Evolutionary conservation across 1,284 basidiomycete species (phyloP), one percentile per base, ranked within the genome.

Genomic region (Trichosporon sp.): DNA sequence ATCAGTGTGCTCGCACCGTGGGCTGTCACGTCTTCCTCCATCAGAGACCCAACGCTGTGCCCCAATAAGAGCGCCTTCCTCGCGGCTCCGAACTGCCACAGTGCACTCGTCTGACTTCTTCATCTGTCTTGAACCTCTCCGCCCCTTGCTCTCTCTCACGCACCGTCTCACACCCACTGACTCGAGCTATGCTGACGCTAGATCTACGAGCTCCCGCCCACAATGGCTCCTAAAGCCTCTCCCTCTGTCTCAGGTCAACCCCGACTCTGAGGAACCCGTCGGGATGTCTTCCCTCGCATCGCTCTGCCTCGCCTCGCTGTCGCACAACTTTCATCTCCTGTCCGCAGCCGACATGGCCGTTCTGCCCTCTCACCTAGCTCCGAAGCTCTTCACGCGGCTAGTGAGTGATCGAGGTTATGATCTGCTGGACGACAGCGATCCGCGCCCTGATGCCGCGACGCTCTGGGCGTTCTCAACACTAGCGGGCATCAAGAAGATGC

Each of bases 381-480:
- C 46, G 10, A 59, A 68, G 11, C 64, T 79, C 14, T 64, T 78
- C 25, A 54, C 44, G 25, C 70, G 73, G 8, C 63, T 74, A 1
- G n/a, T 4, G 1, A n/a, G 11, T 3, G 66, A 68, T 36, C 46
- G 66, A 0, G n/a, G 31, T 2, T 63, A 62, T 27, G 19, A 33
- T 27, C 25, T 19, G 19, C 8, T 6, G 32, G 34, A 9, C 34
- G 19, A 25, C n/a, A 14, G 46, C 59, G 32, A 32, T 4, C 13
- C 13, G 3, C 65, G 65, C 19, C 77, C 77, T 0, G 77, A 78
- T 61, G 70, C 71, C 37, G 68, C 72, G 52, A 78, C 76, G 8
- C 59, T 78, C 25, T 78, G 77, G 77, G 68, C 69, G 5, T 70
- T 65, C 32, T 57, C 56, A 1, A 71, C 70, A 4, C 33, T 76